Conservation (phyloP, 1,284 basidiomycete genomes). For the Irpex rosettiformis region DNA sequence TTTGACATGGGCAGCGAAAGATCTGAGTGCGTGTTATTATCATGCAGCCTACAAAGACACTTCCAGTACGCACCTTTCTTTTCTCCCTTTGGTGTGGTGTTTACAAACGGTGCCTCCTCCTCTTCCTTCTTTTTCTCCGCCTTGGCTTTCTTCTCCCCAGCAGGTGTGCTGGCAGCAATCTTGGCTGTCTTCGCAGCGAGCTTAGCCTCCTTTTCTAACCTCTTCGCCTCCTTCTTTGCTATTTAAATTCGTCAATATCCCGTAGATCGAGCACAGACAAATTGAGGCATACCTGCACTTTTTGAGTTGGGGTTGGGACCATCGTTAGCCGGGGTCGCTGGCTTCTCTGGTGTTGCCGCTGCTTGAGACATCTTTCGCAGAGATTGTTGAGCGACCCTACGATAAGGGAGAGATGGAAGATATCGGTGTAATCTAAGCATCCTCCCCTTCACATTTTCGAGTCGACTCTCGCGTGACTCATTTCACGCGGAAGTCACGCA, state of each 20-base stretch:
- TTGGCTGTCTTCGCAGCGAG: slow-evolving; percentile 74
- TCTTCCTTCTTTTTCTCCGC: slow-evolving; percentile 74
- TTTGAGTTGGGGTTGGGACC: slow-evolving; percentile 24
- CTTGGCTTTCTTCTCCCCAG: slow-evolving; percentile 68
- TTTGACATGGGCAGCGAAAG: slow-evolving; percentile 81
- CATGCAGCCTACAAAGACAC: not conserved
- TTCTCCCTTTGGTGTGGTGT: slow-evolving; percentile 82
- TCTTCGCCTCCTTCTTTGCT: slow-evolving; percentile 70
- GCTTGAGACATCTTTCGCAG: slow-evolving; percentile 24
- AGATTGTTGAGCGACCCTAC: not conserved
- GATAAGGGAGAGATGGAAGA: slow-evolving; percentile 15
- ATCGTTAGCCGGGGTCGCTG: slow-evolving; percentile 11
- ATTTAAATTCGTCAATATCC: slow-evolving; percentile 9
- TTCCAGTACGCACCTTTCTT: slow-evolving; percentile 71
- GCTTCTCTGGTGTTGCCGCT: slow-evolving; percentile 1
- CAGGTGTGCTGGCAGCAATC: slow-evolving; percentile 36
- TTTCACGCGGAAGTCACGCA: not conserved
- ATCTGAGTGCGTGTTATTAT: slow-evolving; percentile 45
- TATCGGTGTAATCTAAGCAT: slow-evolving; percentile 31
- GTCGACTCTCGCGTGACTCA: not conserved
- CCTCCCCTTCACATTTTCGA: slow-evolving; percentile 1
- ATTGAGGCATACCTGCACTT: slow-evolving; percentile 27
- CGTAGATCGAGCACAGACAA: slow-evolving; percentile 7
- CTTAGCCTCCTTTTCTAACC: slow-evolving; percentile 76
- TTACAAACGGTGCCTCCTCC: slow-evolving; percentile 73